Percentiles rank a stretch among this genome's conserved stretches.
Conservation (phyloP, 148 eudicot genomes). For the Amaranthus palmeri region DNA sequence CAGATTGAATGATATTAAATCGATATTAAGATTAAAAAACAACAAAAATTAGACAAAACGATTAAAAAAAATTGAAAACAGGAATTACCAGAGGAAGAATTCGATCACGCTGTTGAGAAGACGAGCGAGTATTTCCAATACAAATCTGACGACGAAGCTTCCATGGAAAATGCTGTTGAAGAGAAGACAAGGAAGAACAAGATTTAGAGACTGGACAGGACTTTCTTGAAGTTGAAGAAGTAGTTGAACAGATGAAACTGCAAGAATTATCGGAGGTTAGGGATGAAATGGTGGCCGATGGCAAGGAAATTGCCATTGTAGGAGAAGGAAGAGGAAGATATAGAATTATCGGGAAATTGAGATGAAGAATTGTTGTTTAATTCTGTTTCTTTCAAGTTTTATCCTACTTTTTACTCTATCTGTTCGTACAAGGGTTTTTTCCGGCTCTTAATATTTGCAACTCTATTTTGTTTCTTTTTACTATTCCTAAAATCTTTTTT, state of each 20-base stretch:
- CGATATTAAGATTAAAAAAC: background rate
- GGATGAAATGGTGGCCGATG: constrained; percentile 31
- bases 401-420: too few relatives aligned
- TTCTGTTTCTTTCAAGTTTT: too few relatives aligned
- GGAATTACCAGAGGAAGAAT: constrained; percentile 29
- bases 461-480: too few relatives aligned
- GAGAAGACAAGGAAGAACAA: constrained; percentile 23
- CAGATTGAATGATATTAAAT: background rate
- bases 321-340: constrained; percentile 2
- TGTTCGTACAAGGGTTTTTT: too few relatives aligned
- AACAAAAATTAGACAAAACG: background rate
- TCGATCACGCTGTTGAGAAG: constrained; percentile 20
- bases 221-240: background rate
- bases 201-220: constrained; percentile 20
- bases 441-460: too few relatives aligned
- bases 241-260: background rate
- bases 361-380: too few relatives aligned
- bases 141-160: constrained; percentile 23
- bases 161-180: constrained; percentile 20
- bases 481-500: too few relatives aligned
- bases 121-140: constrained; percentile 11
- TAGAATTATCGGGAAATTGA: too few relatives aligned
- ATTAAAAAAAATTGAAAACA: background rate
- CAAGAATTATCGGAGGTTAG: constrained; percentile 12
- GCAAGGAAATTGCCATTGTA: constrained; percentile 41